phyloP scores from a whole-genome alignment of 129 eudicot genomes.

The Centrapalus pauciflorus region DNA sequence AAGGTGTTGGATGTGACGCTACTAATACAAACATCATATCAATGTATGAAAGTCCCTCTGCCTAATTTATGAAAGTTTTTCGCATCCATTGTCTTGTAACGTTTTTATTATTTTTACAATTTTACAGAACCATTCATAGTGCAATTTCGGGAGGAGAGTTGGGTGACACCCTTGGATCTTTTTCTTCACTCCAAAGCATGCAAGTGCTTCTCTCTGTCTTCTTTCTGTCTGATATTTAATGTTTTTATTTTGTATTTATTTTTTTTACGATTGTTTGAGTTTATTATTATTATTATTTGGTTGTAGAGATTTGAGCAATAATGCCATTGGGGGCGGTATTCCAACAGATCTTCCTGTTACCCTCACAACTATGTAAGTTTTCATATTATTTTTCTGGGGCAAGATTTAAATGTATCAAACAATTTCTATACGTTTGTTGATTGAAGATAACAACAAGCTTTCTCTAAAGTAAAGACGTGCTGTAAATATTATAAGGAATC shows the following conservation, averaged over 20 bases:
- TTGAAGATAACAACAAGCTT: not conserved
- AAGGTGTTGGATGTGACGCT: slow-evolving; percentile 72
- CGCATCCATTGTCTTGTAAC: not conserved
- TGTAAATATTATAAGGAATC: not conserved
- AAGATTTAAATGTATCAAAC: not conserved
- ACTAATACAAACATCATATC: slow-evolving; percentile 41
- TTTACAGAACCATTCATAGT: slow-evolving; percentile 55
- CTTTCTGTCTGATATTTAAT: not conserved
- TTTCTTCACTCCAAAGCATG: slow-evolving; percentile 72
- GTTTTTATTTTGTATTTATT: too few relatives aligned
- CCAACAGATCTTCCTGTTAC: slow-evolving; percentile 68
- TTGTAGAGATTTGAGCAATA: slow-evolving; percentile 73
- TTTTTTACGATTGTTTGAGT: too few relatives aligned
- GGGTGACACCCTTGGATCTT: slow-evolving; percentile 67
- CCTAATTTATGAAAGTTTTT: not conserved
- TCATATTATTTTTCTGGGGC: not conserved
- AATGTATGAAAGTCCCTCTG: slow-evolving; percentile 43
- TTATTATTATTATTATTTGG: slow-evolving; percentile 5
- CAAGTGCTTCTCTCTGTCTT: slow-evolving; percentile 24
- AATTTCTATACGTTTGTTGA: not conserved
- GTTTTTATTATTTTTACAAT: not conserved
- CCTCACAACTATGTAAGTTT: slow-evolving; percentile 57
- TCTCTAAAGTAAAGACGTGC: not conserved
- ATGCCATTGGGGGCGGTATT: slow-evolving; percentile 68
- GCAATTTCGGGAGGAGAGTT: slow-evolving; percentile 87